Evolutionary conservation across 805 yeast species (phyloP), one percentile per base, ranked within the genome.

Genomic region (Lachancea lanzarotensis): DNA sequence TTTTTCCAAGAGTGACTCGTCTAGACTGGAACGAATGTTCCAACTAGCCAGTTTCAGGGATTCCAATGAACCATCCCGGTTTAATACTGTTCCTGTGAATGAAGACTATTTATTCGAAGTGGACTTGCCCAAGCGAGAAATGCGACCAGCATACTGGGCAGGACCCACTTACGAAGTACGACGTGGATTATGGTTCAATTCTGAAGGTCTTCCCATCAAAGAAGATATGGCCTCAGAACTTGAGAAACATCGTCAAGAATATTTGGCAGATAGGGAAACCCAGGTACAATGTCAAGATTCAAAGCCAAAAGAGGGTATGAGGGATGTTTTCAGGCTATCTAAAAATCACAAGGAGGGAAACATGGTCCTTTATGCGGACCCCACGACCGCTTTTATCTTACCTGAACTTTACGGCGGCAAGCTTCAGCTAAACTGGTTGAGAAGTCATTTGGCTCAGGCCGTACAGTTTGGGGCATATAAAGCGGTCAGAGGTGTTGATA

Each of bases 131-230:
- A 62, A 66, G 6, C 72, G 79, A 63, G 72, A 71, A 40, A 61
- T 90, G 54, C 52, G 65, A 2, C 95, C 98, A 0, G 74, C 81
- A 0, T 91, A 81, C 60, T 91, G 97, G 97, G 80, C 78, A 7
- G 97, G 97, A 1, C 93, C 96, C 0, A 66, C 70, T 0, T 91
- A 81, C 58, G 89, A 85, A 48, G 83, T 91, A 1, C 70, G 96
- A 38, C 68, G 97, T 44, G 96, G 96, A 1, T 61, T 79, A 1
- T 91, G 98, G 98, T 88, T 87, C 59, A 66, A 71, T 31, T 59
- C 74, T 9, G 76, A 76, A 41, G 78, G 78, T 1, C 55, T 56
- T 4, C 95, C 95, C 0, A 63, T 87, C 22, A 56, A 70, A 9
- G 67, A 68, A 1, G 62, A 66, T 1, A 46, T 81, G 4, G 70